These are phyloP conservation scores for Hypoxylon perforatum DNA, from an alignment of 495 filamentous ascomycete genomes.

Conservation along the genomic window DNA sequence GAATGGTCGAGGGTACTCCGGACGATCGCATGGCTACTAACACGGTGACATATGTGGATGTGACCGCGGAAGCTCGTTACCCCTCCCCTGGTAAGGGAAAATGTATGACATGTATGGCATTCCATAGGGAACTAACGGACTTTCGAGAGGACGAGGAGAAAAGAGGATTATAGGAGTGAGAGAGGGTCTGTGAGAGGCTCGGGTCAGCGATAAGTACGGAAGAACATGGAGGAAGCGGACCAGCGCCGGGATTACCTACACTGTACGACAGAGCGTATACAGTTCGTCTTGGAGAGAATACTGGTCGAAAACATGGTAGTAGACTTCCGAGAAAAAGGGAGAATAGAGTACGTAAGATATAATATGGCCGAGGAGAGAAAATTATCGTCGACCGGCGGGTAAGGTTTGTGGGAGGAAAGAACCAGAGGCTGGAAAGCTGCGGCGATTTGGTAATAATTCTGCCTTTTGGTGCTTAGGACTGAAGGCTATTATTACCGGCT, in stretches of 20 bases:
- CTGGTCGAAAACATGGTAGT: neutral
- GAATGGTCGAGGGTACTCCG: constrained; percentile 7
- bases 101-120: neutral
- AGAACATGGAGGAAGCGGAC: constrained; percentile 2
- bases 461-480: constrained; percentile 27
- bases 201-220: constrained; percentile 28
- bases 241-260: constrained; percentile 31
- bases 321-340: neutral
- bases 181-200: constrained; percentile 12
- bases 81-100: neutral
- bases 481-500: constrained; percentile 36
- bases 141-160: neutral
- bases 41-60: neutral
- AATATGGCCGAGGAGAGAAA: neutral
- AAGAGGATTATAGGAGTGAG: neutral
- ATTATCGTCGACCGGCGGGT: constrained; percentile 1
- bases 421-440: constrained; percentile 26
- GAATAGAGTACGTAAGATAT: neutral
- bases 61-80: constrained; percentile 1
- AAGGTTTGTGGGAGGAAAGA: constrained; percentile 35
- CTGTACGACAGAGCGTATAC: constrained; percentile 2
- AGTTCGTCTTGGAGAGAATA: constrained; percentile 13
- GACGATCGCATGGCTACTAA: constrained; percentile 14
- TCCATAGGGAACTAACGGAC: neutral
- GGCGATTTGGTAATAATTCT: constrained; percentile 40